A percentile compares a stretch with the other conserved stretches of the same genome.
These are phyloP conservation scores for Ophidiomyces ophidiicola DNA, from an alignment of 2,329 filamentous ascomycete genomes.

Conservation along the genomic window DNA sequence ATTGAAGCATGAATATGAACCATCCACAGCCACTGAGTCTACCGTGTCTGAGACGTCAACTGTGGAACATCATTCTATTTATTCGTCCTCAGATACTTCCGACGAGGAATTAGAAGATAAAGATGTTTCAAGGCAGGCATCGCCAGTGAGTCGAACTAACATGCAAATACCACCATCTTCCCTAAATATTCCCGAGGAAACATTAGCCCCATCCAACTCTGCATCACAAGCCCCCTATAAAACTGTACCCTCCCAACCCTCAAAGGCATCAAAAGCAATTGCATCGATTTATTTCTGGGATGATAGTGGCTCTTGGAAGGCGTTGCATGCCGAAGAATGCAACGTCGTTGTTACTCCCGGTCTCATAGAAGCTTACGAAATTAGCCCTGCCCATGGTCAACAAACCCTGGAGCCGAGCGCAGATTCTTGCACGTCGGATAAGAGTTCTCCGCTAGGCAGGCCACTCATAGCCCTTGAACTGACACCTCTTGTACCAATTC, in stretches of 20 bases:
- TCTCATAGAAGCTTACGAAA: slow-evolving; percentile 51
- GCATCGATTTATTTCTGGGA: slow-evolving; percentile 53
- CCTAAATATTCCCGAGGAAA: slow-evolving; percentile 36
- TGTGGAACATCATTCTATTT: slow-evolving; percentile 40
- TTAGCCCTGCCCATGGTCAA: slow-evolving; percentile 31
- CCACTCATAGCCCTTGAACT: slow-evolving; percentile 64
- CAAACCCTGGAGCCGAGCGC: slow-evolving; percentile 17
- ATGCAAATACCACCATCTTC: slow-evolving; percentile 28
- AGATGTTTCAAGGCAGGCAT: slow-evolving; percentile 29
- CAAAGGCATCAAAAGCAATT: slow-evolving; percentile 43
- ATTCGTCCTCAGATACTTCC: slow-evolving; percentile 40
- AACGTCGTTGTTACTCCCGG: slow-evolving; percentile 51
- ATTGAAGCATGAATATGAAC: slow-evolving; percentile 91
- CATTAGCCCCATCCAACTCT: slow-evolving; percentile 66
- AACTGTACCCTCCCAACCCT: slow-evolving; percentile 36
- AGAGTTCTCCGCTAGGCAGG: slow-evolving; percentile 19
- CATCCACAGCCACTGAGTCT: slow-evolving; percentile 58
- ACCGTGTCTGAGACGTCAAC: slow-evolving; percentile 46
- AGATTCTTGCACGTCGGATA: slow-evolving; percentile 11
- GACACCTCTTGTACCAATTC: slow-evolving; percentile 78
- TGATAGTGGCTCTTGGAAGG: slow-evolving; percentile 51
- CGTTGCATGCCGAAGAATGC: slow-evolving; percentile 50
- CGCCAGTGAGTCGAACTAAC: slow-evolving; percentile 30
- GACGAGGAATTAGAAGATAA: slow-evolving; percentile 47
- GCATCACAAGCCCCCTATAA: slow-evolving; percentile 63